These are phyloP conservation scores for Amanita pseudoporphyria DNA, from an alignment of 768 basidiomycete species.

Conservation along the genomic window DNA sequence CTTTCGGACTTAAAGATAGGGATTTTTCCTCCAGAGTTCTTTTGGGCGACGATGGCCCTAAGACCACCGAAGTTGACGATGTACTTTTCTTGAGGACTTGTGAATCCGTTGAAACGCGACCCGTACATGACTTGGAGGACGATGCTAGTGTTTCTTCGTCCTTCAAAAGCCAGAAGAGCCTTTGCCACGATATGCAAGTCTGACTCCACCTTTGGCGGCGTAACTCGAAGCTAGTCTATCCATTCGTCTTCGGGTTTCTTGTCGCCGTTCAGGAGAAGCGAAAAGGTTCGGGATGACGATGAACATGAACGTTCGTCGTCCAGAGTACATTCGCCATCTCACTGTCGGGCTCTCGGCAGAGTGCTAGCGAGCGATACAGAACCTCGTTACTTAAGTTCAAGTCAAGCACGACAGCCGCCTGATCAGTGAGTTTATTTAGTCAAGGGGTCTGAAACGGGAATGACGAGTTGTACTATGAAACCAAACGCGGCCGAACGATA, in stretches of 20 bases:
- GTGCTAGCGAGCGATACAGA: background rate
- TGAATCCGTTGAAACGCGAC: background rate
- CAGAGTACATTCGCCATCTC: slow-evolving; percentile 1
- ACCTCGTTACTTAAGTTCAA: slow-evolving; percentile 16
- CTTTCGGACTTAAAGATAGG: slow-evolving; percentile 20
- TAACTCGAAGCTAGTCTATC: slow-evolving; percentile 21
- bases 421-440: background rate
- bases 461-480: background rate
- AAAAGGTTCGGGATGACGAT: background rate
- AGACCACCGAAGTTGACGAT: slow-evolving; percentile 39
- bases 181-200: slow-evolving; percentile 41
- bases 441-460: background rate
- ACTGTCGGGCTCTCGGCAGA: slow-evolving; percentile 1
- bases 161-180: slow-evolving; percentile 51
- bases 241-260: slow-evolving; percentile 28
- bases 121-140: slow-evolving; percentile 26
- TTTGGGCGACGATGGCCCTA: slow-evolving; percentile 17
- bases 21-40: slow-evolving; percentile 8
- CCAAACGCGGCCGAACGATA: background rate
- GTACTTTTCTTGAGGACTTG: no score
- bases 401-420: slow-evolving; percentile 18
- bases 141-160: slow-evolving; percentile 43
- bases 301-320: slow-evolving; percentile 7
- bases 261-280: slow-evolving; percentile 17
- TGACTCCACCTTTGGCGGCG: slow-evolving; percentile 15